Evolutionary conservation across 1,284 basidiomycete genomes (phyloP), one percentile per base, ranked within the genome.

Genomic region (Leccinum subspadiceum): DNA sequence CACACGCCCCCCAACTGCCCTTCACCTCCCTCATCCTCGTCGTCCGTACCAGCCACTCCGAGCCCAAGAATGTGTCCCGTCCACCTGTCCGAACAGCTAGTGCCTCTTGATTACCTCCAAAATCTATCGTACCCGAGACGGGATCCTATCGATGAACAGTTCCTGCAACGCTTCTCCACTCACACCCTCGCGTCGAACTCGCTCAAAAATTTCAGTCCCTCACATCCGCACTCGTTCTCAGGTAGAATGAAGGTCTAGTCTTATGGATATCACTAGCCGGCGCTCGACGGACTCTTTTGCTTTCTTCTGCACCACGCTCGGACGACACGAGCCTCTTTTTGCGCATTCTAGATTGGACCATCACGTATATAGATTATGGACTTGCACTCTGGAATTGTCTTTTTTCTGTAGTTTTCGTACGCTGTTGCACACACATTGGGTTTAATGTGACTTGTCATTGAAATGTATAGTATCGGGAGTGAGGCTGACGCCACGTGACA

Each of bases 51-150:
- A 5, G 63, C 66, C 1, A 76, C 75, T 1, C 72, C 72, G 2
- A 75, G 73, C 48, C 74, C 74, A 57, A 61, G 68, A 59, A 54
- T 73, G 58, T 59, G 62, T 55, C 62, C 70, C 37, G 54, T 66
- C 64, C 65, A 70, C 58, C 62, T 68, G 51, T 67, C 73, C 3
- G 76, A 73, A 54, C 75, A 79, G 52, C 77, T 87, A 2, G 85
- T 87, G 5, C 85, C 85, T 17, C 76, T 87, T 29, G 84, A 86
- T 68, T 79, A 83, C 59, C 81, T 87, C 12, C 79, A 84, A 68
- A 79, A 74, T 56, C 74, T 79, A 17, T 72, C 81, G 13, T 78
- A 75, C 39, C 79, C 79, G 31, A 75, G 79, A 62, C 79, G 85
- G 39, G 79, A 87, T 63, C 85, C 85, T 50, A 76, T 77, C 5